Evolutionary conservation across 2,329 filamentous ascomycete genomes (phyloP), one percentile per base, ranked within the genome.

Genomic region (Penicillium hesseltinei): DNA sequence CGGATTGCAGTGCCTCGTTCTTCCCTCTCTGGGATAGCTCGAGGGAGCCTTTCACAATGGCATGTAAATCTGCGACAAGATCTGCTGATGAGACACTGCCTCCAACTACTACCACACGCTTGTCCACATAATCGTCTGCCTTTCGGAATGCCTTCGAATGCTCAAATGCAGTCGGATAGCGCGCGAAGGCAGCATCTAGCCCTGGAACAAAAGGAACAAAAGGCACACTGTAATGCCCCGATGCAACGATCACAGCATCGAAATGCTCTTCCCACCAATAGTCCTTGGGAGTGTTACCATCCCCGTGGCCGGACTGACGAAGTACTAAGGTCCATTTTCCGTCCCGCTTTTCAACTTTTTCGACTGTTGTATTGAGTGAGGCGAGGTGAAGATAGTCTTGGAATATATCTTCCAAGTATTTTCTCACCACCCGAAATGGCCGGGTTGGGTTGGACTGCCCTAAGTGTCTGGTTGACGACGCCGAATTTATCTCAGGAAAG

Each of bases 211-310:
- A 58, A 0, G 77, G 77, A 5, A 79, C 64, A 45, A 67, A 71
- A 0, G 77, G 77, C 2, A 79, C 65, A 39, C 70, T 71, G 56
- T 77, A 79, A 57, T 79, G 76, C 0, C 77, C 77, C 0, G 67
- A 73, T 0, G 77, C 77, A 35, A 78, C 73, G 15, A 79, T 65
- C 0, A 79, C 53, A 0, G 76, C 77, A 60, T 80, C 76, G 23
- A 78, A 78, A 0, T 57, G 61, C 59, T 79, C 72, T 23, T 68
- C 59, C 76, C 73, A 75, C 74, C 74, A 76, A 61, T 70, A 66
- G 48, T 74, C 68, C 10, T 52, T 60, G 1, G 29, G 48, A n/a
- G 40, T 54, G n/a, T 40, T 54, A 8, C 57, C 47, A 17, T 51
- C 51, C 2, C 54, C 43, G n/a, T 62, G 59, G 1, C 56, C 61